Percentiles rank a stretch among this genome's conserved stretches.
Conservation (phyloP, 176 grass and related monocot species). For the Saccharum spontaneum region DNA sequence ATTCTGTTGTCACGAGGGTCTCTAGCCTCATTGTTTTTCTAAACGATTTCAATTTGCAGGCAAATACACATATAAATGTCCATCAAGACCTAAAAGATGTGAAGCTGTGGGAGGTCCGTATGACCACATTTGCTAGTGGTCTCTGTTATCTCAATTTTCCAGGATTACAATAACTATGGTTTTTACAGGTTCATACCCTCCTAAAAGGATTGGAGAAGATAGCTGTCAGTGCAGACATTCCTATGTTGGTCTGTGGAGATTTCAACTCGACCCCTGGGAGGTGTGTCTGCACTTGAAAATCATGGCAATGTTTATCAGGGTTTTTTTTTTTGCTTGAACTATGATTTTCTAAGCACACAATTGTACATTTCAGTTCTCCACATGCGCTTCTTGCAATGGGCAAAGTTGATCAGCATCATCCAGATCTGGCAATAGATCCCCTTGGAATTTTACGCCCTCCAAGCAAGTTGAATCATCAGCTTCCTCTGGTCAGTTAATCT, state of each 20-base stretch:
- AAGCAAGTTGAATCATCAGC: slow-evolving; percentile 94
- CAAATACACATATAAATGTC: slow-evolving; percentile 99
- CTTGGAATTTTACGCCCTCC: slow-evolving; percentile 81
- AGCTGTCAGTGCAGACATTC: slow-evolving; percentile 98
- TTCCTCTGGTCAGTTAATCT: slow-evolving; percentile 75
- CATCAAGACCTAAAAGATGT: slow-evolving; percentile 97
- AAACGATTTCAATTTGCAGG: slow-evolving; percentile 50
- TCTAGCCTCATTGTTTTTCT: slow-evolving; percentile 30
- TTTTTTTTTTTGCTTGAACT: not conserved
- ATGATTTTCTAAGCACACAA: slow-evolving; percentile 29
- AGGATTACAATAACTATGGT: slow-evolving; percentile 28
- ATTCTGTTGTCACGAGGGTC: not conserved
- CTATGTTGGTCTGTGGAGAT: slow-evolving; percentile 99
- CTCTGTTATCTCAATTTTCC: slow-evolving; percentile 9
- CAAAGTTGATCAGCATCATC: slow-evolving; percentile 94
- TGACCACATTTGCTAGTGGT: slow-evolving; percentile 29
- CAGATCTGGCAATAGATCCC: slow-evolving; percentile 87
- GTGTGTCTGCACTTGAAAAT: slow-evolving; percentile 33
- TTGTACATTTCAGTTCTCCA: slow-evolving; percentile 74
- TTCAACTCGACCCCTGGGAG: slow-evolving; percentile 94
- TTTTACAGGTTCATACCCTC: slow-evolving; percentile 89
- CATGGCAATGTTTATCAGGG: not conserved
- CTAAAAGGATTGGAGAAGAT: slow-evolving; percentile 99
- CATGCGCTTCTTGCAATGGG: slow-evolving; percentile 87
- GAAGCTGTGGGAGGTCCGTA: slow-evolving; percentile 89